These are phyloP conservation scores for Candida boleticola DNA, from an alignment of 805 yeast genomes.

Conservation along the genomic window DNA sequence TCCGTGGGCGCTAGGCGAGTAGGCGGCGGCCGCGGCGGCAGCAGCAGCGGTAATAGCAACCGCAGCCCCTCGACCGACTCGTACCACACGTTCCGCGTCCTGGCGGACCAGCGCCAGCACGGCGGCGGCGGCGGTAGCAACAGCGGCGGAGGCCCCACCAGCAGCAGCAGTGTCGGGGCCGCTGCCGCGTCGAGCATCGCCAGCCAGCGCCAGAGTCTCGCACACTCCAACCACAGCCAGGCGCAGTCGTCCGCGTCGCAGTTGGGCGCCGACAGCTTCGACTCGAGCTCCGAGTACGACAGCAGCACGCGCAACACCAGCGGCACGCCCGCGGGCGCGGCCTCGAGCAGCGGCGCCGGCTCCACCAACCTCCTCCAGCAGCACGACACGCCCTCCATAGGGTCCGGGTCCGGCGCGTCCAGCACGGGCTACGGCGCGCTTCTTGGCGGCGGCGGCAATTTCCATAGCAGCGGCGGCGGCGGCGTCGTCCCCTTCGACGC, in stretches of 20 bases:
- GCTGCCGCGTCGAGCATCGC: not conserved
- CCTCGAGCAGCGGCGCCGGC: not conserved
- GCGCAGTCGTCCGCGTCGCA: not conserved
- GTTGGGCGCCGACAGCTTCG: not conserved
- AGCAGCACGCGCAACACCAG: not conserved
- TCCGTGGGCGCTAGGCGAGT: not conserved
- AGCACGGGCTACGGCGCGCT: not conserved
- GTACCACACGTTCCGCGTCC: too few relatives aligned
- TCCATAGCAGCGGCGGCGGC: not conserved
- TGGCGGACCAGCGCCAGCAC: too few relatives aligned
- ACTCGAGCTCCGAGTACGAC: not conserved
- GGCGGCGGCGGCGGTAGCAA: too few relatives aligned
- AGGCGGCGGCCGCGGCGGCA: not conserved
- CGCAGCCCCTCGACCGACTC: not conserved
- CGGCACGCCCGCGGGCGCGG: constrained; percentile 1
- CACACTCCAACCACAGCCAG: not conserved
- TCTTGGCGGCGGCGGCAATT: not conserved
- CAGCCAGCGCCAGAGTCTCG: too few relatives aligned
- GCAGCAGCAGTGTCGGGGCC: not conserved
- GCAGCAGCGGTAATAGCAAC: not conserved
- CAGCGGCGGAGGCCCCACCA: not conserved
- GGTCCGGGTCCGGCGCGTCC: constrained; percentile 1
- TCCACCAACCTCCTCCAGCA: not conserved
- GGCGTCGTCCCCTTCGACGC: not conserved
- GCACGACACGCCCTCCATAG: not conserved